A percentile compares a stretch with the other conserved stretches of the same genome.
Conservation (phyloP, 768 basidiomycete genomes). For the Ramaria sp. region DNA sequence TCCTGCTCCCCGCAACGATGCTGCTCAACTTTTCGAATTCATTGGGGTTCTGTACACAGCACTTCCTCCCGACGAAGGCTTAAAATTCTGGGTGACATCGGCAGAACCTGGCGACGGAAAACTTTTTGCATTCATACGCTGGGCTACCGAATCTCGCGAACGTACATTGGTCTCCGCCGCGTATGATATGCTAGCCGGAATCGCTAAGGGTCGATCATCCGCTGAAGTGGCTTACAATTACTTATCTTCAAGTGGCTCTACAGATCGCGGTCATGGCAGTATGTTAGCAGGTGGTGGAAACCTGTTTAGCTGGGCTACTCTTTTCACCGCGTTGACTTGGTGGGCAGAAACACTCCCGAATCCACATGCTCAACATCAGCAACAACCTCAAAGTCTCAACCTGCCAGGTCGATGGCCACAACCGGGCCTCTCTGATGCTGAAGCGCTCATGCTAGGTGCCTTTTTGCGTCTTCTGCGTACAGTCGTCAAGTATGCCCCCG, state of each 20-base stretch:
- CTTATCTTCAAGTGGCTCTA: constrained; percentile 47
- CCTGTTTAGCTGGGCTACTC: constrained; percentile 21
- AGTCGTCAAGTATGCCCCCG: constrained; percentile 62
- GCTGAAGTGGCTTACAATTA: constrained; percentile 87
- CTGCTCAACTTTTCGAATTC: constrained; percentile 74
- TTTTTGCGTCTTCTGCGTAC: constrained; percentile 73
- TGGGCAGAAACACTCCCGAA: constrained; percentile 52
- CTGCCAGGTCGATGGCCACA: constrained; percentile 13
- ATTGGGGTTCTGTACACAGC: constrained; percentile 71
- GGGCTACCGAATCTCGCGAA: constrained; percentile 75
- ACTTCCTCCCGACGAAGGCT: constrained; percentile 61
- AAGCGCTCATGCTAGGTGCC: constrained; percentile 66
- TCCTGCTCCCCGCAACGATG: constrained; percentile 60
- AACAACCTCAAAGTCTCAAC: constrained; percentile 19
- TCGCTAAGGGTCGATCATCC: constrained; percentile 75
- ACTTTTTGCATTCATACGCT: constrained; percentile 71
- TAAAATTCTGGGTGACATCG: constrained; percentile 79
- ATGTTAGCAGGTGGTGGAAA: constrained; percentile 47
- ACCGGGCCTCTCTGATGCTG: constrained; percentile 47
- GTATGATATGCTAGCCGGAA: constrained; percentile 82
- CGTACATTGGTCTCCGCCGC: constrained; percentile 64
- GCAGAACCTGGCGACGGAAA: constrained; percentile 54
- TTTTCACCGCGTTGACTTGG: constrained; percentile 61
- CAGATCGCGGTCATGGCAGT: constrained; percentile 36
- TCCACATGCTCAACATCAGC: constrained; percentile 31